Percentiles rank a stretch among this genome's conserved stretches.
Evolutionary conservation across 169 alveolate species (phyloP).

Genomic region (Plasmodium fragile): DNA sequence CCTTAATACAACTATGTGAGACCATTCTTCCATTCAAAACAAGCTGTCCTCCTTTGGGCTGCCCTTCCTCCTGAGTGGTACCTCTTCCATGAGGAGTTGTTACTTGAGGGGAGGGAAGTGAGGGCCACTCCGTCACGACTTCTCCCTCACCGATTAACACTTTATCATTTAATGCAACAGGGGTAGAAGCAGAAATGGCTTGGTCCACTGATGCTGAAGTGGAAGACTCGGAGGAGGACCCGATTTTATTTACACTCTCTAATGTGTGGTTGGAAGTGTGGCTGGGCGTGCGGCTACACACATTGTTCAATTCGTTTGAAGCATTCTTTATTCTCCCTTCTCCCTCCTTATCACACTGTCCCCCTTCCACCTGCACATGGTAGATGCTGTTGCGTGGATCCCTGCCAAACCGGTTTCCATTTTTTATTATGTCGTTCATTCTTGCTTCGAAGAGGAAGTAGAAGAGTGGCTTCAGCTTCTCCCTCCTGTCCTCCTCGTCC

Average conservation of each 20-base stretch:
- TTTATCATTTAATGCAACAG: neutral
- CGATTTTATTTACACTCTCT: neutral
- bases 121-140: neutral
- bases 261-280: neutral
- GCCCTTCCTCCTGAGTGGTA: neutral
- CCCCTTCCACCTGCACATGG: neutral
- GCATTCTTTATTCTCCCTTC: neutral
- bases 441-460: conserved; percentile 38
- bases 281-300: neutral
- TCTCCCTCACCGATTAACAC: neutral
- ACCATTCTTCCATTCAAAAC: neutral
- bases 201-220: neutral
- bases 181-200: neutral
- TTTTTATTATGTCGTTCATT: conserved; percentile 19
- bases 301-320: neutral
- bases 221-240: neutral
- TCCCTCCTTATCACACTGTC: neutral
- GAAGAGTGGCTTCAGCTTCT: conserved; percentile 14
- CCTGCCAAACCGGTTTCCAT: neutral
- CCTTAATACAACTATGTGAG: neutral
- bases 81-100: neutral
- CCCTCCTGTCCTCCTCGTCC: conserved; percentile 50
- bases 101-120: neutral
- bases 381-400: neutral
- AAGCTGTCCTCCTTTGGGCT: neutral